phyloP scores from a whole-genome alignment of 768 basidiomycete genomes.

The Pleurotus salmoneostramineus region DNA sequence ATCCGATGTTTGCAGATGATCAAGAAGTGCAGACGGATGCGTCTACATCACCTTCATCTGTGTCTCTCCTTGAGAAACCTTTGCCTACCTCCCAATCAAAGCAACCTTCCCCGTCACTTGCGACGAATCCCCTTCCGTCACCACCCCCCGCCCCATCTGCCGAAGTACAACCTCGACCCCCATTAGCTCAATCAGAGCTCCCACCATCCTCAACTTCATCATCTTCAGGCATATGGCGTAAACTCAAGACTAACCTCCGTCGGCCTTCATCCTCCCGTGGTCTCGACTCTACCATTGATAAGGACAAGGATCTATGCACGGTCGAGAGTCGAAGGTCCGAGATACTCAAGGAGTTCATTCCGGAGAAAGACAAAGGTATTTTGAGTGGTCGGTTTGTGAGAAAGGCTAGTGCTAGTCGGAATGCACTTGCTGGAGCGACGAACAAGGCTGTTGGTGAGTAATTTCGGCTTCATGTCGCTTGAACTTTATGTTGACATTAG shows the following conservation, averaged over 20 bases:
- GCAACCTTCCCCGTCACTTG: no score
- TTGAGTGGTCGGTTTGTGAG: conserved; percentile 8
- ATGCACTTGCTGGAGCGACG: conserved; percentile 8
- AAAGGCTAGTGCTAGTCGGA: conserved; percentile 11
- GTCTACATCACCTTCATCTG: background rate
- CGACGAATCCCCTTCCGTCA: no score
- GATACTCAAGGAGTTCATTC: conserved; percentile 11
- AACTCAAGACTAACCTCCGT: conserved; percentile 14
- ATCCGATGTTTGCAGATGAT: background rate
- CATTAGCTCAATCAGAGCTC: background rate
- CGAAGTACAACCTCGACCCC: background rate
- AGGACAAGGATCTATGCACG: background rate
- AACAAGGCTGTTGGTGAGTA: conserved; percentile 12
- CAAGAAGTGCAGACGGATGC: background rate
- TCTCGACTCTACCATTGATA: background rate
- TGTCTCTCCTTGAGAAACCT: conserved; percentile 1
- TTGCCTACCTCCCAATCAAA: background rate
- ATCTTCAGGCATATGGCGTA: conserved; percentile 3
- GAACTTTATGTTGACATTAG: background rate
- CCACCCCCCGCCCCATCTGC: no score
- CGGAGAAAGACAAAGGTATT: conserved; percentile 6
- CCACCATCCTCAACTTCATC: background rate
- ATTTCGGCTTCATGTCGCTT: background rate
- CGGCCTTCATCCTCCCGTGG: conserved; percentile 1
- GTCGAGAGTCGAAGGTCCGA: conserved; percentile 7